These are phyloP conservation scores for Viridothelium virens DNA, from an alignment of 495 filamentous ascomycete species.

Conservation along the genomic window DNA sequence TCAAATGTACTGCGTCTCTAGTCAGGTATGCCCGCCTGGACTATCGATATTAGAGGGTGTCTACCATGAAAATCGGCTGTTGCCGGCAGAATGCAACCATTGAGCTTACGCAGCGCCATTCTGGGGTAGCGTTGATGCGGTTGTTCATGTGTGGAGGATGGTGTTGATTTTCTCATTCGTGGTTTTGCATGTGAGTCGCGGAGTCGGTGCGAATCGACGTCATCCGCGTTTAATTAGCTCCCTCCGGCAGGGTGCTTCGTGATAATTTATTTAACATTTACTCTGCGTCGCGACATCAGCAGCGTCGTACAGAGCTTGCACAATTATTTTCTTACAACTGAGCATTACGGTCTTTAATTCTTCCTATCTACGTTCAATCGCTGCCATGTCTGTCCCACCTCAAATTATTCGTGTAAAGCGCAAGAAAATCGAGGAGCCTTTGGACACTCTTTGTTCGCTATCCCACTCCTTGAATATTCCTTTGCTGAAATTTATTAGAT, in stretches of 20 bases:
- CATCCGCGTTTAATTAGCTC: not conserved
- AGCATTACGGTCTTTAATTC: not conserved
- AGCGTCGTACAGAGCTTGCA: not conserved
- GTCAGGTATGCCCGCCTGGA: not conserved
- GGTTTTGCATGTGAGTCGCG: constrained; percentile 1
- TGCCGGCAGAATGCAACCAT: constrained; percentile 25
- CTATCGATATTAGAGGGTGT: not conserved
- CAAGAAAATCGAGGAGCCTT: not conserved
- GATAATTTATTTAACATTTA: too few relatives aligned
- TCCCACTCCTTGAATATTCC: too few relatives aligned
- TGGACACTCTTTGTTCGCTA: not conserved
- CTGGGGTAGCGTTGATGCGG: not conserved
- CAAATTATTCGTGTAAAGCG: constrained; percentile 3
- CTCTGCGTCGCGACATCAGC: not conserved
- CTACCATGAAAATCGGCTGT: constrained; percentile 41
- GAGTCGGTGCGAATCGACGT: not conserved
- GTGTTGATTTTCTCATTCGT: not conserved
- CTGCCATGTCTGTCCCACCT: constrained; percentile 3
- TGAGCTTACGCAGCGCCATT: constrained; percentile 23
- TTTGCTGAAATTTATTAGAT: not conserved
- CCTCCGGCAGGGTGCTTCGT: too few relatives aligned
- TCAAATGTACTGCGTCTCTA: constrained; percentile 43
- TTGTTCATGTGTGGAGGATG: not conserved
- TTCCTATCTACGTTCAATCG: not conserved
- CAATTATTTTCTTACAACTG: not conserved